Percentiles rank a stretch among this genome's conserved stretches.
Evolutionary conservation across 2,329 filamentous ascomycete genomes (phyloP).

Genomic region (Daldinia eschscholtzii): DNA sequence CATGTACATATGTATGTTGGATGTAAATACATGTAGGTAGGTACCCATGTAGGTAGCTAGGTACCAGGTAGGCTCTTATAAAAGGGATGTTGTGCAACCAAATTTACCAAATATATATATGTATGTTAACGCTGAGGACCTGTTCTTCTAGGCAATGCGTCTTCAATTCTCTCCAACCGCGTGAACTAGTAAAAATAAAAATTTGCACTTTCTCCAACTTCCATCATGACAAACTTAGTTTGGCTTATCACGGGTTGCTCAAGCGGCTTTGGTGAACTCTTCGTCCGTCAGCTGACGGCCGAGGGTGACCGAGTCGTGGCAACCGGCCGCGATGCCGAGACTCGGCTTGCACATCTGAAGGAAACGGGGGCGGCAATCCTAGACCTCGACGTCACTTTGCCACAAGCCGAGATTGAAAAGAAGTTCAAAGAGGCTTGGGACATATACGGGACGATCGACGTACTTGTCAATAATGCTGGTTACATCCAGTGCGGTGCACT

Average conservation of each 20-base stretch:
- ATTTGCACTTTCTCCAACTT: background rate
- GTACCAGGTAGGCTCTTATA: too few relatives aligned
- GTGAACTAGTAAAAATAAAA: too few relatives aligned
- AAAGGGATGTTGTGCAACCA: too few relatives aligned
- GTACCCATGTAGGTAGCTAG: too few relatives aligned
- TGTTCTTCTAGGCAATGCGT: too few relatives aligned
- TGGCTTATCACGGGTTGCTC: slow-evolving; percentile 61
- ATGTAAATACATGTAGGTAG: background rate
- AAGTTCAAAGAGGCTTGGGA: slow-evolving; percentile 45
- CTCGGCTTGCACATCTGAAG: background rate
- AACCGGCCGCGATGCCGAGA: slow-evolving; percentile 50
- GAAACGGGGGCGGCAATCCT: slow-evolving; percentile 50
- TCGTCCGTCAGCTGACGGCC: slow-evolving; percentile 56
- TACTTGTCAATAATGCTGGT: slow-evolving; percentile 57
- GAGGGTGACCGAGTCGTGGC: slow-evolving; percentile 59
- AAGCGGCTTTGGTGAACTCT: slow-evolving; percentile 57
- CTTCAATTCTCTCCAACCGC: too few relatives aligned
- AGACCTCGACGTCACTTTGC: slow-evolving; percentile 49
- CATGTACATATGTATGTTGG: background rate
- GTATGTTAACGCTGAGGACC: too few relatives aligned
- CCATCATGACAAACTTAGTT: slow-evolving; percentile 34
- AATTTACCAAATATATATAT: too few relatives aligned
- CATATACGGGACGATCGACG: slow-evolving; percentile 51
- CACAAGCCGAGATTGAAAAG: slow-evolving; percentile 42
- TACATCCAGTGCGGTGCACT: slow-evolving; percentile 51